Base-by-base conservation (phyloP, 257 asterid species). In the Catharanthus roseus region DNA sequence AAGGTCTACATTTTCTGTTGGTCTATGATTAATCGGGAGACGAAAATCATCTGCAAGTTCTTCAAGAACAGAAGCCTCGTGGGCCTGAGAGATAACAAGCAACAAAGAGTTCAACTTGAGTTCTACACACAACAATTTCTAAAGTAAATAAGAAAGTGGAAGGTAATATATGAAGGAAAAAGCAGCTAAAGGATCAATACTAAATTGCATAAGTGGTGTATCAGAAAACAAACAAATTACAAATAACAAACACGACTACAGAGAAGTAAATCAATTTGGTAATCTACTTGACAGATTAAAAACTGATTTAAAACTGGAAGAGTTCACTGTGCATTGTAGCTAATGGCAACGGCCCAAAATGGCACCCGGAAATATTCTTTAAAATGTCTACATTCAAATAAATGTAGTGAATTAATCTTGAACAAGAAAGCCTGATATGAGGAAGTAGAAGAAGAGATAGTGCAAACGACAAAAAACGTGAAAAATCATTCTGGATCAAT, bases 1-100 rank as follows among this genome's bases (percentile, higher is more conserved):
- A 81, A 90, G 84, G 80, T 93, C 96, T 21, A 87, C 92, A 79
- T 93, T 93, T 79, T 93, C 98, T 3, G 90, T 85, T 21, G 87
- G 92, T 78, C 97, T 86, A 67, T 95, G 99, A 71, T 69, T 54
- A 76, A 85, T 89, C 65, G 99, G 97, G 68, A 95, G 83, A 38
- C 95, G 93, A 75, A 95, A 95, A 77, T 88, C 99, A 55, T 91
- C 95, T 15, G 95, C 87, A 71, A 95, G 99, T 75, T 89, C 95
- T 91, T 95, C 95, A 26, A 95, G 92, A 66, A 87, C 74, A 81
- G 95, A 78, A 68, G 93, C 96, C 69, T 89, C 85, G 60, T 89
- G 67, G 71, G 82, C 86, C 96, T 86, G 72, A 13, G 62, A 47
- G 79, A 81, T 33, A 60, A 71, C 11, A 49, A 13, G 28, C 28